Percentiles rank a stretch among this genome's conserved stretches.
Evolutionary conservation across 495 filamentous ascomycete species (phyloP).

Genomic region (Talaromyces wortmannii): DNA sequence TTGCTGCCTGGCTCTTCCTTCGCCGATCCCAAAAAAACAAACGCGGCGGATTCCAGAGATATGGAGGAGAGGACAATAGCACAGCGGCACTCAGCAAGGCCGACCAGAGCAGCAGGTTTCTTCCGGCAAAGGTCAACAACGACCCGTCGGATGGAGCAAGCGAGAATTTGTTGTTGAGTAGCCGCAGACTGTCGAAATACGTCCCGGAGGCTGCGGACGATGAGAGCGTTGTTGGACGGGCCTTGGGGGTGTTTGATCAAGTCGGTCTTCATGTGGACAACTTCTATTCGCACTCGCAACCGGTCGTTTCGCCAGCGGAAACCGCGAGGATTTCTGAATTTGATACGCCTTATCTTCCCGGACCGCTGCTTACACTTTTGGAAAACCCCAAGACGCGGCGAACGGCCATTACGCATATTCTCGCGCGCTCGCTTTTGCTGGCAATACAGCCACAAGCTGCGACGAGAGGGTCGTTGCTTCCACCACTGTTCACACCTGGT

Average conservation of each 20-base stretch:
- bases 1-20: conserved; percentile 16
- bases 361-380: conserved; percentile 8
- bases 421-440: conserved; percentile 10
- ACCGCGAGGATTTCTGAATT: conserved; percentile 5
- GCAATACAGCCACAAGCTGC: conserved; percentile 9
- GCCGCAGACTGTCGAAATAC: conserved; percentile 4
- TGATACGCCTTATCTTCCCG: conserved; percentile 11
- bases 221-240: conserved; percentile 5
- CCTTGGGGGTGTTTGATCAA: conserved; percentile 20
- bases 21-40: background rate
- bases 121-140: background rate
- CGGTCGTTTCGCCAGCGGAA: background rate
- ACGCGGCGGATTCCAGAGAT: background rate
- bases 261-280: conserved; percentile 22
- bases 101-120: background rate
- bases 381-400: conserved; percentile 7
- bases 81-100: background rate
- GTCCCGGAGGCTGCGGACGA: conserved; percentile 19
- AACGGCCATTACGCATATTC: conserved; percentile 12
- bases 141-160: background rate
- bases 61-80: background rate
- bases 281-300: conserved; percentile 11
- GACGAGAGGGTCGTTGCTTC: conserved; percentile 8
- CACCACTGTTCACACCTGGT: conserved; percentile 4
- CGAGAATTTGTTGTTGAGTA: background rate